Conservation (phyloP, 805 yeast species). For the Cyberlindnera xylosilytica region DNA sequence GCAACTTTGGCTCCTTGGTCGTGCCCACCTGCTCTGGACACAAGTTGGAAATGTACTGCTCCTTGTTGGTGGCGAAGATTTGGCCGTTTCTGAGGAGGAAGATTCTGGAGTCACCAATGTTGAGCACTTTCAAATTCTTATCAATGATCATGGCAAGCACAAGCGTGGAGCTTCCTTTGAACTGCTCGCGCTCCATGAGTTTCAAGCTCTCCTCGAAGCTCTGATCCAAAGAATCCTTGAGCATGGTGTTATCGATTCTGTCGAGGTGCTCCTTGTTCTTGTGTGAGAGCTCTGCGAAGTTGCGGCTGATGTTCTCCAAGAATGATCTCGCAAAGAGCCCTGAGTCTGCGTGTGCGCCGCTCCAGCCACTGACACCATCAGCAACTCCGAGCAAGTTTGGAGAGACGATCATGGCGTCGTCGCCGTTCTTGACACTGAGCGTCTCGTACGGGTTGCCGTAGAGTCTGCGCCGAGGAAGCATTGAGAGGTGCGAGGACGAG, state of each 20-base stretch:
- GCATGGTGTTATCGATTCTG: slow-evolving; percentile 40
- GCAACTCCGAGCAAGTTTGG: slow-evolving; percentile 52
- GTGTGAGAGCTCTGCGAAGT: slow-evolving; percentile 26
- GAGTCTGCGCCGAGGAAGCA: slow-evolving; percentile 48
- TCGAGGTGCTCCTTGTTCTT: slow-evolving; percentile 30
- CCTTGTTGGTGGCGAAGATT: slow-evolving; percentile 41
- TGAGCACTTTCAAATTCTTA: slow-evolving; percentile 41
- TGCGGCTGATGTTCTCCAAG: slow-evolving; percentile 46
- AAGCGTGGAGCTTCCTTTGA: slow-evolving; percentile 49
- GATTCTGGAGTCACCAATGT: slow-evolving; percentile 51
- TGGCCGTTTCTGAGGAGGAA: slow-evolving; percentile 46
- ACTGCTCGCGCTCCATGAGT: slow-evolving; percentile 45
- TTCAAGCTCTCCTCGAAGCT: slow-evolving; percentile 46
- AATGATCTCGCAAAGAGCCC: slow-evolving; percentile 53
- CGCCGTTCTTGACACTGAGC: slow-evolving; percentile 50
- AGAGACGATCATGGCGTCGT: slow-evolving; percentile 54
- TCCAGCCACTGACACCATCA: slow-evolving; percentile 59
- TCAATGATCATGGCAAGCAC: slow-evolving; percentile 47
- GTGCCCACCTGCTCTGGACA: slow-evolving; percentile 59
- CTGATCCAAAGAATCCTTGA: slow-evolving; percentile 42
- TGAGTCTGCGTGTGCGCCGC: slow-evolving; percentile 41
- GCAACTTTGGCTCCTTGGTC: slow-evolving; percentile 38
- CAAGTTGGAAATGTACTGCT: slow-evolving; percentile 41
- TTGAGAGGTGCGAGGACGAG: slow-evolving; percentile 38
- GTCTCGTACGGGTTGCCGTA: slow-evolving; percentile 53